Conservation (phyloP, 306 rosid genomes). For the Morella rubra region DNA sequence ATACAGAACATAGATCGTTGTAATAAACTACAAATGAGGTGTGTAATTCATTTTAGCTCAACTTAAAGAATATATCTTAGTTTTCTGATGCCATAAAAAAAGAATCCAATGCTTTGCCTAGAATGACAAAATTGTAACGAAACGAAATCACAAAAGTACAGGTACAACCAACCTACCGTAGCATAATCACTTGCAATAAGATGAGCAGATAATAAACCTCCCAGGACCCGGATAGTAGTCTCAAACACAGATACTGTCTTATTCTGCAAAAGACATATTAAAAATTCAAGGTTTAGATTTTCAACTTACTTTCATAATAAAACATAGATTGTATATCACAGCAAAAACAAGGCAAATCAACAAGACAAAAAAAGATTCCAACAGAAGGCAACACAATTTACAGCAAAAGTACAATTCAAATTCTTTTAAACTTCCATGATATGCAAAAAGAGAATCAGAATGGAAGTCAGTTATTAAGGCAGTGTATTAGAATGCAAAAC, state of each 20-base stretch:
- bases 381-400: not conserved
- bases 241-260: constrained; percentile 91
- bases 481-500: not conserved
- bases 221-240: constrained; percentile 86
- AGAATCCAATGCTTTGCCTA: not conserved
- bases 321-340: not conserved
- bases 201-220: constrained; percentile 93
- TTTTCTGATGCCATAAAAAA: not conserved
- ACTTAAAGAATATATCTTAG: not conserved
- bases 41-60: not conserved
- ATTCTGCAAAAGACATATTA: constrained; percentile 59
- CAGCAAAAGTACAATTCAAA: not conserved
- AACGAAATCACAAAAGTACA: constrained; percentile 5
- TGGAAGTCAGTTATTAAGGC: not conserved
- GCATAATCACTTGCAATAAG: constrained; percentile 85
- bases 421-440: not conserved
- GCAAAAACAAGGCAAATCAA: not conserved
- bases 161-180: constrained; percentile 54
- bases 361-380: not conserved
- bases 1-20: not conserved
- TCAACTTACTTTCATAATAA: not conserved
- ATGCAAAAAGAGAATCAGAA: not conserved
- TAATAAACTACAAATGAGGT: not conserved
- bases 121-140: constrained; percentile 5
- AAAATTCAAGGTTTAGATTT: constrained; percentile 7